Conservation (phyloP, 495 filamentous ascomycete genomes). For the Penicillium psychrofluorescens region DNA sequence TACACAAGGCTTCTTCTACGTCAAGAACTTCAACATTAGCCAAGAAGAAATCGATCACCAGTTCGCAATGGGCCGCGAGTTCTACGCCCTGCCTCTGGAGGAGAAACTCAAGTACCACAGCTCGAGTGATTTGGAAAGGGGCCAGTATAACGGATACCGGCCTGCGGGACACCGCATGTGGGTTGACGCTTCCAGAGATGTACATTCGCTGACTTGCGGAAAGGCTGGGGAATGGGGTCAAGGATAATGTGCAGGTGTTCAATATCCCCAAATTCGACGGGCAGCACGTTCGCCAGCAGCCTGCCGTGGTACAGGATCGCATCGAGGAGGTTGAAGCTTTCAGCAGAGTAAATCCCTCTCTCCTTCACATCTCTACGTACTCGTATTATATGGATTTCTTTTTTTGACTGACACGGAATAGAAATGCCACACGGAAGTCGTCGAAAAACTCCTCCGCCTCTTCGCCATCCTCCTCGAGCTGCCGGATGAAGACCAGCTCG, state of each 20-base stretch:
- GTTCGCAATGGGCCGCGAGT: constrained; percentile 47
- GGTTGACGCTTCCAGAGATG: neutral
- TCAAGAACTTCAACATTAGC: constrained; percentile 46
- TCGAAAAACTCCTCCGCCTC: constrained; percentile 44
- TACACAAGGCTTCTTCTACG: constrained; percentile 44
- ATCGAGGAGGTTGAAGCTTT: constrained; percentile 33
- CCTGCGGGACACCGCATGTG: constrained; percentile 39
- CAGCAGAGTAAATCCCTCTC: constrained; percentile 22
- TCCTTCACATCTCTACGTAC: neutral
- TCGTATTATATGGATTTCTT: neutral
- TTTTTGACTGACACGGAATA: constrained; percentile 7
- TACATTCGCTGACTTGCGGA: neutral
- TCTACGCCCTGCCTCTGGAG: constrained; percentile 47
- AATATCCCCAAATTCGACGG: constrained; percentile 46
- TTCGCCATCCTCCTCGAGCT: constrained; percentile 46
- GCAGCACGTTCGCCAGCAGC: constrained; percentile 33
- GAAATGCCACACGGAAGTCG: constrained; percentile 43
- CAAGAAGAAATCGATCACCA: constrained; percentile 51
- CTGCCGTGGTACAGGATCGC: constrained; percentile 22
- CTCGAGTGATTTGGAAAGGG: constrained; percentile 18
- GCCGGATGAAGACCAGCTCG: constrained; percentile 41
- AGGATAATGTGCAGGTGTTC: constrained; percentile 44
- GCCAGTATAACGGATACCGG: constrained; percentile 38
- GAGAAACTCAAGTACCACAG: constrained; percentile 47
- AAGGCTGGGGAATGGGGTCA: constrained; percentile 37